Evolutionary conservation across 345 rosid genomes (phyloP), one percentile per base, ranked within the genome.

Genomic region (Aethionema arabicum): DNA sequence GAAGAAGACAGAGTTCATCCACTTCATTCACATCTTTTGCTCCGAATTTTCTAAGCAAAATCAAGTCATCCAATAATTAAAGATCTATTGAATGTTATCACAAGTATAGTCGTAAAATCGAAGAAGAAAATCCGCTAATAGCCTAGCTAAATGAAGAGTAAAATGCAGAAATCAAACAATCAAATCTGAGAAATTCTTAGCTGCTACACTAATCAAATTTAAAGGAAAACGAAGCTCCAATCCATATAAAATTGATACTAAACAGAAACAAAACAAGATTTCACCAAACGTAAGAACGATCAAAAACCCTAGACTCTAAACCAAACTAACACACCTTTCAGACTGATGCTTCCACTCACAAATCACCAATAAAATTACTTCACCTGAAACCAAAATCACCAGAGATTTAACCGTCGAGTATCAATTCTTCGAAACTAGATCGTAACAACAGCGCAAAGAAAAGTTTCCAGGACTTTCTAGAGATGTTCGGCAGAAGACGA

Each of bases 381-480:
- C 5, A 60, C 62, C 15, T 32, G 11, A 56, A 32, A 66, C 29
- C 35, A 30, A 4, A 12, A 8, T 3, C n/a, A 36, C 16, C 54
- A 31, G 42, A 44, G 52, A 61, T n/a, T 13, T 30, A 14, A 33
- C 56, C 14, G 73, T 61, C 32, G 15, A 40, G 32, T 46, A 53
- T 35, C 38, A 40, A 69, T 11, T 50, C 37, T 21, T 4, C 30
- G 32, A 59, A 68, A 15, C 44, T 56, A 50, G 74, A 70, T 52
- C 73, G 49, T 14, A 43, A 59, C n/a, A 50, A 32, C 5, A 33
- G 11, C n/a, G 37, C 16, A 44, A 52, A 6, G 46, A 41, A 14
- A 47, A 57, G 52, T 10, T 56, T 67, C 69, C 41, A 14, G 77
- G 61, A 81, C 65, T 66, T 75, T 81, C 90, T 74, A 67, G 78